Conservation (phyloP, 495 filamentous ascomycete genomes). For the Mycothermus thermophilus region DNA sequence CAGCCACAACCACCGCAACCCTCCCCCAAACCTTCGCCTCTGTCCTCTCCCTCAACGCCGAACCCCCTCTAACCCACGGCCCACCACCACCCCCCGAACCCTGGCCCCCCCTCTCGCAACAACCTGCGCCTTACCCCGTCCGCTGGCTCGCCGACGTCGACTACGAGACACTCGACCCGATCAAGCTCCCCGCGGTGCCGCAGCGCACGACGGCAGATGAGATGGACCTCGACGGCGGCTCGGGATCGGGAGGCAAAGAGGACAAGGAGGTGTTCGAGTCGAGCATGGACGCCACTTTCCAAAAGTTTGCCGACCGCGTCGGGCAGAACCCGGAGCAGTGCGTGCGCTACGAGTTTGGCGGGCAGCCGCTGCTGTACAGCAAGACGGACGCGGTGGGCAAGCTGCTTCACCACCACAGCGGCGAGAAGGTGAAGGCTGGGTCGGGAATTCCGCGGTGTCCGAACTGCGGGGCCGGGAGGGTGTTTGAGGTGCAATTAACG, state of each 20-base stretch:
- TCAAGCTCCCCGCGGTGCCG: conserved; percentile 24
- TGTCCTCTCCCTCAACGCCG: conserved; percentile 33
- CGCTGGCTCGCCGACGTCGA: conserved; percentile 78
- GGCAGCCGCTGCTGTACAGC: conserved; percentile 67
- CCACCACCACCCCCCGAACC: conserved; percentile 42
- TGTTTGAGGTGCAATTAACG: conserved; percentile 78
- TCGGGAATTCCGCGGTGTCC: conserved; percentile 56
- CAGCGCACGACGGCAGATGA: conserved; percentile 29
- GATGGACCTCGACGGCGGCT: conserved; percentile 31
- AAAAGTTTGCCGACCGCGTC: conserved; percentile 76
- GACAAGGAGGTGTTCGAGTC: conserved; percentile 77
- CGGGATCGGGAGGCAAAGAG: conserved; percentile 41
- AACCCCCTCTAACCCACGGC: conserved; percentile 13
- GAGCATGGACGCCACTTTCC: conserved; percentile 73
- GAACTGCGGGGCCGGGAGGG: conserved; percentile 57
- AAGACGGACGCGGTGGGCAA: conserved; percentile 61
- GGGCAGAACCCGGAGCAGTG: conserved; percentile 89
- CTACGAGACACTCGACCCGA: conserved; percentile 65
- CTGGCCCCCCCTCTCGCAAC: conserved; percentile 55
- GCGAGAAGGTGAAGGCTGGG: conserved; percentile 7
- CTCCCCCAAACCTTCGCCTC: conserved; percentile 63
- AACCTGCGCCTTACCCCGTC: conserved; percentile 56
- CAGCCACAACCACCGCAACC: conserved; percentile 15
- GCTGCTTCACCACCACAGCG: conserved; percentile 27
- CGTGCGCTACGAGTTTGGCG: conserved; percentile 80